Conservation (phyloP, 1,284 basidiomycete genomes). For the Ganoderma lingzhi region DNA sequence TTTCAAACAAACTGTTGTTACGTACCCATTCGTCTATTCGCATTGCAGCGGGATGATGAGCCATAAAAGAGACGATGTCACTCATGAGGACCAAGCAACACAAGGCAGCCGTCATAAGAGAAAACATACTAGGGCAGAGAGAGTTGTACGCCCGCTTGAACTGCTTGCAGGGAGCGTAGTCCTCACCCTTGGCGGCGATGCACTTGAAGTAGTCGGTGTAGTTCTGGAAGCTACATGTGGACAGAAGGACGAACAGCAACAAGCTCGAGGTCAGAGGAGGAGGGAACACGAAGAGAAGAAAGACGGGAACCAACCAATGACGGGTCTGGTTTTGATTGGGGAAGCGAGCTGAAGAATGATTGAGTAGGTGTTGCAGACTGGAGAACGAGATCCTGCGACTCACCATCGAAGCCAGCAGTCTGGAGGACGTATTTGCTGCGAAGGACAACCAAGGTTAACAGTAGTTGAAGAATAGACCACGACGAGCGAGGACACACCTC, state of each 20-base stretch:
- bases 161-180: constrained; percentile 98
- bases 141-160: constrained; percentile 98
- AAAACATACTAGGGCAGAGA: constrained; percentile 94
- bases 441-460: constrained; percentile 25
- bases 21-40: constrained; percentile 65
- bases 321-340: constrained; percentile 96
- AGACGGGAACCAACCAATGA: constrained; percentile 75
- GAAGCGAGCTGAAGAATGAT: constrained; percentile 75
- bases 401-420: constrained; percentile 89
- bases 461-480: constrained; percentile 16
- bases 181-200: constrained; percentile 96
- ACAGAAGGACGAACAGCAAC: background rate
- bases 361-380: constrained; percentile 7
- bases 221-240: constrained; percentile 82
- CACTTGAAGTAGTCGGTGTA: constrained; percentile 99
- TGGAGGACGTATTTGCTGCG: constrained; percentile 83
- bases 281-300: constrained; percentile 2
- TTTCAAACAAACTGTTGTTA: constrained; percentile 12
- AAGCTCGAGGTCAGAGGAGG: constrained; percentile 6
- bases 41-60: background rate
- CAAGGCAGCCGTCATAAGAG: constrained; percentile 8
- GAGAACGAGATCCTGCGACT: constrained; percentile 36
- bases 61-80: background rate
- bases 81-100: constrained; percentile 16
- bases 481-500: constrained; percentile 52